Base-by-base conservation (phyloP, 768 basidiomycete species). In the Astraeus odoratus region DNA sequence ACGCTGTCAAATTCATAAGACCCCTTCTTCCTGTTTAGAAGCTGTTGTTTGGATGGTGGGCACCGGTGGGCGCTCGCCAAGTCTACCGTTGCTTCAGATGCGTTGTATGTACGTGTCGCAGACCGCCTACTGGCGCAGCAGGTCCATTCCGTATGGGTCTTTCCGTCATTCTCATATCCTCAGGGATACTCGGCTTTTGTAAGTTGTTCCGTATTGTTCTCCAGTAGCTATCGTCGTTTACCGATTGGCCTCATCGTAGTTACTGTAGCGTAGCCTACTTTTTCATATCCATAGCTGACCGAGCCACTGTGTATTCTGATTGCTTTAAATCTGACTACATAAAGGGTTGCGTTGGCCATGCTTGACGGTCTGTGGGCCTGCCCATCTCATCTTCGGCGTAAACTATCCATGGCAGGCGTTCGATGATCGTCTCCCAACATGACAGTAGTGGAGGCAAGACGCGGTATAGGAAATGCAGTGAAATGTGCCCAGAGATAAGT, bases 141-240 rank as follows among this genome's bases (percentile, higher is more conserved):
- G 95, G 95, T 0, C 95, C 93, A 0, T 78, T 85, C 57, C 98
- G 97, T 60, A 79, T 98, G 30, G 75, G 68, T 1, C 69, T 95
- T n/a, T 94, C 91, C 4, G 70, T 84, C 44, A 56, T 80, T 6
- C 73, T 98, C 22, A 81, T 93, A 13, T 65, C 72, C 9, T 55
- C 71, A 1, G 93, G 91, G 36, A 70, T 78, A 0, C 49, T 90
- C 39, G 81, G 77, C 51, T 98, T 95, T 61, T 90, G 92, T 94
- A 59, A 66, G 85, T 78, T 10, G 10, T n/a, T 9, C 16, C 5
- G 16, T 8, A 24, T 27, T 40, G 25, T 38, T 12, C 6, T 26
- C 20, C 26, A 12, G 12, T 13, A 27, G 34, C 36, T 18, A 9
- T 7, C 40, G 29, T 13, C n/a, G 10, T 40, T 23, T n/a, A 20